These are phyloP conservation scores for Geotrichum carabidarum DNA, from an alignment of 1,139 yeast genomes.

Conservation along the genomic window DNA sequence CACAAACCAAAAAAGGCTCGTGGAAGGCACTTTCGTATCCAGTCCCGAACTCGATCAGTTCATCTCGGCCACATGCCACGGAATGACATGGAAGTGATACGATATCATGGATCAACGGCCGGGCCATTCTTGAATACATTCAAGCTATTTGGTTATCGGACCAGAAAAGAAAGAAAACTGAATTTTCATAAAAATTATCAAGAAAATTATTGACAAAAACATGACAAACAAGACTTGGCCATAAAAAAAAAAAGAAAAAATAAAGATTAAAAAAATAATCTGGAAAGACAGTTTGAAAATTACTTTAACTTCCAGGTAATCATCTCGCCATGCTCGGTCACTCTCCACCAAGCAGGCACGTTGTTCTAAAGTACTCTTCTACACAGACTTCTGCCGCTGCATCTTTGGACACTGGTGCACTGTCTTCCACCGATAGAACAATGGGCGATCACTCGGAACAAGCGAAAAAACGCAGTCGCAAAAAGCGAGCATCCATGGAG, in stretches of 20 bases:
- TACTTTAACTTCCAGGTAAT: too few relatives aligned
- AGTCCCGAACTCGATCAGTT: too few relatives aligned
- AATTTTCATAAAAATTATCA: not conserved
- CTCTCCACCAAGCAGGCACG: conserved; percentile 10
- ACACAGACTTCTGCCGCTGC: not conserved
- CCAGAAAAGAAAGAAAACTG: too few relatives aligned
- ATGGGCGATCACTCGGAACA: not conserved
- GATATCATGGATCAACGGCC: too few relatives aligned
- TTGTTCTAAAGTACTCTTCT: conserved; percentile 8
- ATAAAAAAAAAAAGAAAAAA: not conserved
- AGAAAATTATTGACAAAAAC: not conserved
- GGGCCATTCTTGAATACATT: too few relatives aligned
- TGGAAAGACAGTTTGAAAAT: too few relatives aligned
- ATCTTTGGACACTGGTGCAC: not conserved
- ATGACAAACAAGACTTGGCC: not conserved
- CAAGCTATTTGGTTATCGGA: too few relatives aligned
- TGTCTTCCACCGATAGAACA: not conserved
- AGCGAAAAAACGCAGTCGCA: conserved; percentile 7
- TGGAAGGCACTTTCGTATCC: too few relatives aligned
- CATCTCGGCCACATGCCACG: too few relatives aligned
- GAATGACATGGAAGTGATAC: too few relatives aligned
- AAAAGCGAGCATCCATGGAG: conserved; percentile 13
- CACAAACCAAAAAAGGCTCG: too few relatives aligned
- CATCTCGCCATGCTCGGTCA: conserved; percentile 1
- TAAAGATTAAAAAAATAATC: too few relatives aligned